Conservation (phyloP, 2,329 filamentous ascomycete species). For the Fusarium denticulatum region DNA sequence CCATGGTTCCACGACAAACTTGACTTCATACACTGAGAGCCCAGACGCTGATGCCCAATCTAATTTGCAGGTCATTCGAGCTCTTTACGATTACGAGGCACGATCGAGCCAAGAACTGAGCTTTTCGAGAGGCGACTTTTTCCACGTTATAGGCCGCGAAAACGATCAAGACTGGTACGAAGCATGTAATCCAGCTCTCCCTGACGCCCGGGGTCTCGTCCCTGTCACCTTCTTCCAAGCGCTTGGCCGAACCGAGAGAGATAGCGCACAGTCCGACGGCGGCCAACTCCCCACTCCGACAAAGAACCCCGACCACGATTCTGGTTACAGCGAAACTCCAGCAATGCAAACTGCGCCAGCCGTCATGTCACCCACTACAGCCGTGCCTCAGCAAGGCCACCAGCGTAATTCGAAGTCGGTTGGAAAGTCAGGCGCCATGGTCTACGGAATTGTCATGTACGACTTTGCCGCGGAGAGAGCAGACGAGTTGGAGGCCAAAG, state of each 20-base stretch:
- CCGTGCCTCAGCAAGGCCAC: constrained; percentile 48
- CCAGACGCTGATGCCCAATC: constrained; percentile 32
- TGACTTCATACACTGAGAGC: constrained; percentile 10
- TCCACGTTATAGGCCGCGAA: constrained; percentile 96
- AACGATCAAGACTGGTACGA: constrained; percentile 98
- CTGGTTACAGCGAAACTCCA: constrained; percentile 71
- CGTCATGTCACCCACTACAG: constrained; percentile 19
- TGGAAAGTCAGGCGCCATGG: constrained; percentile 78
- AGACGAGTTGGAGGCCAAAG: constrained; percentile 96
- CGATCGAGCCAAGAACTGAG: constrained; percentile 81
- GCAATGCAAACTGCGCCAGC: constrained; percentile 43
- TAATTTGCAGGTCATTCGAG: constrained; percentile 83
- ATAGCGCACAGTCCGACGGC: constrained; percentile 78
- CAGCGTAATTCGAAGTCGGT: constrained; percentile 60
- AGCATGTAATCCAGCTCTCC: constrained; percentile 92
- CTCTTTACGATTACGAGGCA: constrained; percentile 91
- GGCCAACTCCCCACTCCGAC: constrained; percentile 57
- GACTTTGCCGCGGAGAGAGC: constrained; percentile 94
- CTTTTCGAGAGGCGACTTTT: constrained; percentile 96
- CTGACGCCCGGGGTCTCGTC: constrained; percentile 87
- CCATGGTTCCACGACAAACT: constrained; percentile 25
- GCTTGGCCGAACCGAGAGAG: constrained; percentile 89
- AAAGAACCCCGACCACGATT: constrained; percentile 83
- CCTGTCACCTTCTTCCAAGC: constrained; percentile 94
- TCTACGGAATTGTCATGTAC: constrained; percentile 97